Evolutionary conservation across 2,329 filamentous ascomycete genomes (phyloP).

Genomic region (Penicillium sp.): DNA sequence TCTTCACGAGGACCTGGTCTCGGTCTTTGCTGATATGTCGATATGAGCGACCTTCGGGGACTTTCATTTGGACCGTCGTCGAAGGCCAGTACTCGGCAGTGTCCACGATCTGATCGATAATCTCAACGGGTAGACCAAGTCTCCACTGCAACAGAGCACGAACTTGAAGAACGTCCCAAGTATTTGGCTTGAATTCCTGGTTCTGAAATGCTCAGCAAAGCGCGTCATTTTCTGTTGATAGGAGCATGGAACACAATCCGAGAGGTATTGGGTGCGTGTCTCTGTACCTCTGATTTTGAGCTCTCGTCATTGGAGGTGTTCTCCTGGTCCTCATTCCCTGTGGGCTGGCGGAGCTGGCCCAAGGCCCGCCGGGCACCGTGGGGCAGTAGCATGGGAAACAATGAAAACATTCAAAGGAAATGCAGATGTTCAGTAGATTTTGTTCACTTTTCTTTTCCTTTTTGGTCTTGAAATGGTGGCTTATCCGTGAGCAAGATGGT

Average conservation of each 20-base stretch:
- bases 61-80: slow-evolving; percentile 11
- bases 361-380: background rate
- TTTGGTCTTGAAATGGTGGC: too few species aligned
- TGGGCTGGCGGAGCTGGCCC: background rate
- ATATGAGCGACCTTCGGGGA: slow-evolving; percentile 12
- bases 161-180: slow-evolving; percentile 31
- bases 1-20: slow-evolving; percentile 32
- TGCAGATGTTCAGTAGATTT: too few species aligned
- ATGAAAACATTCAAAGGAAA: background rate
- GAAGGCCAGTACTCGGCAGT: slow-evolving; percentile 34
- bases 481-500: too few species aligned
- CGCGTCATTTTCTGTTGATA: background rate
- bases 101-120: slow-evolving; percentile 37
- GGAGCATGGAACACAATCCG: background rate
- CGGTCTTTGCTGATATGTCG: slow-evolving; percentile 26
- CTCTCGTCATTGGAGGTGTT: background rate
- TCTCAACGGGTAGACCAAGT: slow-evolving; percentile 28
- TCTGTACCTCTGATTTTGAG: background rate
- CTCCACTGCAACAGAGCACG: slow-evolving; percentile 30
- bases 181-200: slow-evolving; percentile 20
- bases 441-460: too few species aligned
- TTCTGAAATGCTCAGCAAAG: background rate
- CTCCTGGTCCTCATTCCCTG: background rate
- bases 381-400: background rate
- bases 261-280: too few species aligned